Percentiles rank a stretch among this genome's conserved stretches.
These are phyloP conservation scores for Periglandula ipomoeae DNA, from an alignment of 2,329 filamentous ascomycete genomes.

Conservation along the genomic window DNA sequence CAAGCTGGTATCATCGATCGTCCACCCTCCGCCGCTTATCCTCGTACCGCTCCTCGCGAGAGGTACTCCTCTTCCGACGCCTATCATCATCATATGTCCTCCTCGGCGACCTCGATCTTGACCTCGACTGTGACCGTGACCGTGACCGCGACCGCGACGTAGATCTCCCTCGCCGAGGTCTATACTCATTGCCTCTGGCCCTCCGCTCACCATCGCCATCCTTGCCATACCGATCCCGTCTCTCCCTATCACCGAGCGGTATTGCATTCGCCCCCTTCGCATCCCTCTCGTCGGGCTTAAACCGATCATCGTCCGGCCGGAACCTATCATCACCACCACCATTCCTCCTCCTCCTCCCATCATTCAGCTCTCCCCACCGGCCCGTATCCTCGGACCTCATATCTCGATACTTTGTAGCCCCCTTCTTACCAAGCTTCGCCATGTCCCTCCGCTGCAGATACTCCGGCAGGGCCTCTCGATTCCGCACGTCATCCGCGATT, in stretches of 20 bases:
- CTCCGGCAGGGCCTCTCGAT: constrained; percentile 76
- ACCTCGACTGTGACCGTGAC: constrained; percentile 12
- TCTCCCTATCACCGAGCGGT: constrained; percentile 47
- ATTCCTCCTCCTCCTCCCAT: constrained; percentile 26
- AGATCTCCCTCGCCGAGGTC: not conserved
- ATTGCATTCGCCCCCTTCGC: constrained; percentile 61
- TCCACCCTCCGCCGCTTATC: constrained; percentile 55
- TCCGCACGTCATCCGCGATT: constrained; percentile 74
- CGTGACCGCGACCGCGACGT: constrained; percentile 3
- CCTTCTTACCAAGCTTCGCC: constrained; percentile 89
- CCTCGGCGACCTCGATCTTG: constrained; percentile 36
- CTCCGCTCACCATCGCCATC: constrained; percentile 16
- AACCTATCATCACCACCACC: constrained; percentile 56
- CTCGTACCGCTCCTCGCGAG: constrained; percentile 43
- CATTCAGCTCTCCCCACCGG: constrained; percentile 62
- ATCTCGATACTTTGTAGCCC: constrained; percentile 82
- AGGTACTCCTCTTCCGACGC: constrained; percentile 48
- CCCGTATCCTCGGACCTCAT: constrained; percentile 87
- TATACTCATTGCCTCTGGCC: constrained; percentile 5
- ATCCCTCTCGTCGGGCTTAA: constrained; percentile 31
- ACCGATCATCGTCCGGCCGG: constrained; percentile 50
- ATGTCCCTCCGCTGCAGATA: constrained; percentile 90
- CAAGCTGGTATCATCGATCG: constrained; percentile 13
- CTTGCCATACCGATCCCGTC: constrained; percentile 23
- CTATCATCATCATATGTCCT: constrained; percentile 33